Conservation (phyloP, 371 early-diverging fungal genomes). For the Antonospora locustae region DNA sequence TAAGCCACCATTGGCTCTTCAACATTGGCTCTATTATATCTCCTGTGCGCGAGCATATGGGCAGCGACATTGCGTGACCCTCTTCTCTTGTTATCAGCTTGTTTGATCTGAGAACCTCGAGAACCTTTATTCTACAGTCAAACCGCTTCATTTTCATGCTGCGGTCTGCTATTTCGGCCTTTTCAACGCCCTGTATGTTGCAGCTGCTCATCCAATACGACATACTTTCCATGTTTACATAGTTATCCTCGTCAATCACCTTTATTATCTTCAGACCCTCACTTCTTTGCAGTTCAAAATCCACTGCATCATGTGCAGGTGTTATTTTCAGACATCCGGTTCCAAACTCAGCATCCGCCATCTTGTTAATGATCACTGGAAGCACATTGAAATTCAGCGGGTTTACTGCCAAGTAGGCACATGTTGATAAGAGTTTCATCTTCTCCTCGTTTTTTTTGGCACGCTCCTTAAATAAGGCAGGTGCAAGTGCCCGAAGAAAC, state of each 20-base stretch:
- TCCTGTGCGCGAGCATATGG: conserved; percentile 71
- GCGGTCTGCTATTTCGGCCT: neutral
- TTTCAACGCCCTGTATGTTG: neutral
- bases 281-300: conserved; percentile 86
- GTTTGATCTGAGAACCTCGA: conserved; percentile 68
- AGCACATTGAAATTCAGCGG: conserved; percentile 77
- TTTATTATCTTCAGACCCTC: conserved; percentile 77
- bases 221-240: conserved; percentile 69
- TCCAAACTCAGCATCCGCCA: conserved; percentile 83
- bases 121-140: conserved; percentile 74
- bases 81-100: conserved; percentile 70
- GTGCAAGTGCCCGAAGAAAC: neutral
- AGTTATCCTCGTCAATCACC: conserved; percentile 83
- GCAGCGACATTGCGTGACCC: conserved; percentile 78
- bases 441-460: conserved; percentile 65
- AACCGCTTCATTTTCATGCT: conserved; percentile 67
- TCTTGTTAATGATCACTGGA: conserved; percentile 73
- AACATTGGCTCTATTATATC: conserved; percentile 91
- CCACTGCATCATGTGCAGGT: conserved; percentile 95
- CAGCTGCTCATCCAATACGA: conserved; percentile 57
- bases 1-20: conserved; percentile 98
- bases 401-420: conserved; percentile 63
- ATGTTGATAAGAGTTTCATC: too few species aligned
- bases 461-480: conserved; percentile 1
- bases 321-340: conserved; percentile 98